Evolutionary conservation across 1,284 basidiomycete genomes (phyloP).

Genomic region (Leccinum ponderosum): DNA sequence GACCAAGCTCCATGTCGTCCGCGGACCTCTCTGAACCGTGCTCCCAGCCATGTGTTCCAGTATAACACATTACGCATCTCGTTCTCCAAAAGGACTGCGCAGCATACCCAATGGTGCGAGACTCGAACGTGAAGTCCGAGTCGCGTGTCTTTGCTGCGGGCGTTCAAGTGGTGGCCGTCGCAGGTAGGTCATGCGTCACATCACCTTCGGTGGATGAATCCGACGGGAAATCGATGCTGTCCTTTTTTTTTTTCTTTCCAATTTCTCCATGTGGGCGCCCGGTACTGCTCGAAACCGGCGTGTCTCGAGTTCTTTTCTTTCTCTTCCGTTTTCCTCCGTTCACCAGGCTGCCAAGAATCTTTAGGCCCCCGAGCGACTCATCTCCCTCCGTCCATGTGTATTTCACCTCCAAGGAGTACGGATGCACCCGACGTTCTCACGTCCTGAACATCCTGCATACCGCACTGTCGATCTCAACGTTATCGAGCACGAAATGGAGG

Average conservation of each 20-base stretch:
- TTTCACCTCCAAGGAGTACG: constrained; percentile 16
- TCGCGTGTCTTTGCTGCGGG: constrained; percentile 8
- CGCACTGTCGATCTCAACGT: constrained; percentile 22
- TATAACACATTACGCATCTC: constrained; percentile 48
- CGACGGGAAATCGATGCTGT: constrained; percentile 4
- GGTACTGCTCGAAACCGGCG: background rate
- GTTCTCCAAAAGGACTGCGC: constrained; percentile 40
- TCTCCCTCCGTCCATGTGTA: constrained; percentile 13
- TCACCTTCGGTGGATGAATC: constrained; percentile 1
- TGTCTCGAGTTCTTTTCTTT: background rate
- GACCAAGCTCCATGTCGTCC: constrained; percentile 35
- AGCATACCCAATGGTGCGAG: constrained; percentile 23
- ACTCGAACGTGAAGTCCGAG: constrained; percentile 7
- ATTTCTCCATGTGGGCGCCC: background rate
- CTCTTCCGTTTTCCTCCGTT: background rate
- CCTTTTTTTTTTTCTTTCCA: constrained; percentile 4
- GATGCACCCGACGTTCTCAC: constrained; percentile 17
- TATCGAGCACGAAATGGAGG: constrained; percentile 16
- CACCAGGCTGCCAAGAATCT: constrained; percentile 13
- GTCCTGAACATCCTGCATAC: constrained; percentile 8
- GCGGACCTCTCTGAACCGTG: constrained; percentile 44
- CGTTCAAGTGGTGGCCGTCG: constrained; percentile 5
- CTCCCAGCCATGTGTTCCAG: constrained; percentile 41
- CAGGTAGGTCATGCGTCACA: constrained; percentile 5
- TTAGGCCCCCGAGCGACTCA: constrained; percentile 14